Conservation (phyloP, 176 grass and related monocot species). For the Oryza australiensis region DNA sequence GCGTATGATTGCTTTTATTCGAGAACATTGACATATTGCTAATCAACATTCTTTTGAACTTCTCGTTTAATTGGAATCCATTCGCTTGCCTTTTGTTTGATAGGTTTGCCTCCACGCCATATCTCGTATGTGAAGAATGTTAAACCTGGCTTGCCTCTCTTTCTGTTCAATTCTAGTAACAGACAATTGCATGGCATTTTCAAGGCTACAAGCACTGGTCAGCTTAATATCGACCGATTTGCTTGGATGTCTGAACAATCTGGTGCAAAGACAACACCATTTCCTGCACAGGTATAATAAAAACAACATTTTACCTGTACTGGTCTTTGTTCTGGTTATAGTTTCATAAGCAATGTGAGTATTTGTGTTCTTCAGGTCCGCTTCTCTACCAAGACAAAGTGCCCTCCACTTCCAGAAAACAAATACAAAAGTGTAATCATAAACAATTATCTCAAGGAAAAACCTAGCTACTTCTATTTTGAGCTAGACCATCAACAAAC, state of each 20-base stretch:
- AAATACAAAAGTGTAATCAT: constrained; percentile 66
- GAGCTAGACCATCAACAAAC: constrained; percentile 81
- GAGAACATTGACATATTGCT: background rate
- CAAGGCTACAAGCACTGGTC: constrained; percentile 69
- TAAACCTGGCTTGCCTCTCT: constrained; percentile 68
- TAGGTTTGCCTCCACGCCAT: constrained; percentile 70
- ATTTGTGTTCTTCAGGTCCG: constrained; percentile 63
- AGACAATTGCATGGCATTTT: constrained; percentile 87
- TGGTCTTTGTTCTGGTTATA: constrained; percentile 32
- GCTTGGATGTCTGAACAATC: constrained; percentile 62
- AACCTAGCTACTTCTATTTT: constrained; percentile 52
- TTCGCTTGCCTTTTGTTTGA: constrained; percentile 41
- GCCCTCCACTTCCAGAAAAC: constrained; percentile 57
- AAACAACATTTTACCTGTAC: constrained; percentile 21
- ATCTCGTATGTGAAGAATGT: constrained; percentile 79
- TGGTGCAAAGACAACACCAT: constrained; percentile 60
- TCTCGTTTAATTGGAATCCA: constrained; percentile 10
- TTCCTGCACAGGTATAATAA: constrained; percentile 70
- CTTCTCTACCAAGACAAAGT: constrained; percentile 42
- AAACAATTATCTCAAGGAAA: constrained; percentile 56
- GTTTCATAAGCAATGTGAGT: constrained; percentile 6
- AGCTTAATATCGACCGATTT: constrained; percentile 70
- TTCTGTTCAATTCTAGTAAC: constrained; percentile 83
- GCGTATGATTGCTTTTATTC: constrained; percentile 20
- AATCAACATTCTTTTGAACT: background rate